Evolutionary conservation across 371 early-diverging fungal species (phyloP).

Genomic region (Phascolomyces articulosus): DNA sequence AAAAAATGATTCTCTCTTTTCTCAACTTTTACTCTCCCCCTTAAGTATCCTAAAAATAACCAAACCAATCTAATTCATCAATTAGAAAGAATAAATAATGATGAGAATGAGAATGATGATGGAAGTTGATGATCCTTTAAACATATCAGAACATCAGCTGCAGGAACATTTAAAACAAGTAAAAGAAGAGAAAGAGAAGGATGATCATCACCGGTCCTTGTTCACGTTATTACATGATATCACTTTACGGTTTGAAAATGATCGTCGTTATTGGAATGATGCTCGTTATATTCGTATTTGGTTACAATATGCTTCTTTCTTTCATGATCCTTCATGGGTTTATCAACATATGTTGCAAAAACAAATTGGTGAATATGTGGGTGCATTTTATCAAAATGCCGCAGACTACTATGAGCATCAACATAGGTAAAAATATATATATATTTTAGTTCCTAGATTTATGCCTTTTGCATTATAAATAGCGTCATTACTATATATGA

Average conservation of each 20-base stretch:
- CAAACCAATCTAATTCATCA: no score
- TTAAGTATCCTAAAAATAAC: no score
- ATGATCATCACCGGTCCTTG: no score
- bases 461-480: no score
- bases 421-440: background rate
- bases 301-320: conserved; percentile 30
- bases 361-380: conserved; percentile 32
- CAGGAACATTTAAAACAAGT: background rate
- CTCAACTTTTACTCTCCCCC: no score
- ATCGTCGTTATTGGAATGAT: conserved; percentile 22
- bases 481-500: no score
- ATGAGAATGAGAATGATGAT: no score
- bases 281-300: conserved; percentile 36
- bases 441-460: background rate
- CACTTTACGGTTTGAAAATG: conserved; percentile 14
- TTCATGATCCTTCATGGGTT: conserved; percentile 21
- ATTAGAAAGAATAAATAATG: no score
- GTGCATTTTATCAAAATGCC: conserved; percentile 29
- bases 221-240: conserved; percentile 14
- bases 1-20: no score
- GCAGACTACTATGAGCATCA: conserved; percentile 22
- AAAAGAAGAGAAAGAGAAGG: background rate
- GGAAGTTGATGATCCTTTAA: conserved; percentile 22
- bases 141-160: conserved; percentile 20
- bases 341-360: conserved; percentile 24